Percentiles rank a stretch among this genome's conserved stretches.
These are phyloP conservation scores for Avena insularis DNA, from an alignment of 176 grass and related monocot species.

Conservation along the genomic window DNA sequence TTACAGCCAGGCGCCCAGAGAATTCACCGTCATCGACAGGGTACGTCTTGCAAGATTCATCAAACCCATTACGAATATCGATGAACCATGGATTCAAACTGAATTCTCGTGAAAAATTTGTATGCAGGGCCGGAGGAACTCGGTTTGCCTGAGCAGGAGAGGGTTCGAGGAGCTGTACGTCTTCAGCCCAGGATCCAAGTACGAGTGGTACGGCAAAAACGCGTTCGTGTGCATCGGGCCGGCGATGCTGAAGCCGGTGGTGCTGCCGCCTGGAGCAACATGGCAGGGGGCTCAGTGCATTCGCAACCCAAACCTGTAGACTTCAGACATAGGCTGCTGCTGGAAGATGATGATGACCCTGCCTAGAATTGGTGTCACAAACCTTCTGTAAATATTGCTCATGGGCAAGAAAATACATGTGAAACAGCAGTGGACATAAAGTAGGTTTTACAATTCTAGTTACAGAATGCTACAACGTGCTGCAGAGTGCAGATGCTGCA, in stretches of 20 bases:
- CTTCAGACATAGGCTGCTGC: not conserved
- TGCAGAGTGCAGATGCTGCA: not conserved
- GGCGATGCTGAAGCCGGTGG: conserved; percentile 50
- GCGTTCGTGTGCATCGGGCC: conserved; percentile 81
- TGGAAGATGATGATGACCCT: not conserved
- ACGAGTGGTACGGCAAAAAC: conserved; percentile 79
- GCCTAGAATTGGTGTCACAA: not conserved
- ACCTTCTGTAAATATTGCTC: not conserved
- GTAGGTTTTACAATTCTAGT: not conserved
- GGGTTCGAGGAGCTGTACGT: conserved; percentile 84
- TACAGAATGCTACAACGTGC: not conserved
- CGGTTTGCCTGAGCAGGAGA: conserved; percentile 59
- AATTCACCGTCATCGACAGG: conserved; percentile 81
- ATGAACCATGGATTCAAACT: not conserved
- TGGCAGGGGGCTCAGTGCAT: conserved; percentile 70
- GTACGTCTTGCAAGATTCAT: conserved; percentile 27
- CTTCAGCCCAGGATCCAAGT: conserved; percentile 73
- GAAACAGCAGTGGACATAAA: not conserved
- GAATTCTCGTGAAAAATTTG: not conserved
- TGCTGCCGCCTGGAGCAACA: conserved; percentile 52
- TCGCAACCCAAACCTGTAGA: conserved; percentile 74
- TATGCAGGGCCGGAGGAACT: conserved; percentile 79
- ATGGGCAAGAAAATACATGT: not conserved
- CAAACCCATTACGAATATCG: not conserved
- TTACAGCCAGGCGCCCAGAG: conserved; percentile 62